Conservation (phyloP, 2,329 filamentous ascomycete genomes). For the Hypomyces perniciosus region DNA sequence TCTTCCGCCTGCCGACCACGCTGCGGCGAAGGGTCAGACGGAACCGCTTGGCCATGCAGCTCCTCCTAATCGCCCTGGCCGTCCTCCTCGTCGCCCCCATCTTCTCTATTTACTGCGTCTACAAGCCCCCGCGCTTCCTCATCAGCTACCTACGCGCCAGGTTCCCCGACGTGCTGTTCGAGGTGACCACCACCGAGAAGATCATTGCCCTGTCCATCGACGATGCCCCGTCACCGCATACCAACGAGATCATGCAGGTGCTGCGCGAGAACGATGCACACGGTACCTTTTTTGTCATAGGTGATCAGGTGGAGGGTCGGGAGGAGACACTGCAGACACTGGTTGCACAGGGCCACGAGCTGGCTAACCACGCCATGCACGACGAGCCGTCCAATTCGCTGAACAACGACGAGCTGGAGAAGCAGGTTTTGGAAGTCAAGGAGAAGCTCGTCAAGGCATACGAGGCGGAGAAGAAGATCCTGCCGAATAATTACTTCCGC, state of each 20-base stretch:
- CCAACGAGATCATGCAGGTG: slow-evolving; percentile 61
- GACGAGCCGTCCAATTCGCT: slow-evolving; percentile 70
- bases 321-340: slow-evolving; percentile 52
- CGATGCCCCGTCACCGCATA: slow-evolving; percentile 72
- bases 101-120: slow-evolving; percentile 60
- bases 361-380: slow-evolving; percentile 85
- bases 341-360: slow-evolving; percentile 59
- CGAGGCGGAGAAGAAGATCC: slow-evolving; percentile 33
- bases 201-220: slow-evolving; percentile 81
- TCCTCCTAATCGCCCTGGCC: slow-evolving; percentile 33
- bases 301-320: slow-evolving; percentile 59
- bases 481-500: slow-evolving; percentile 64
- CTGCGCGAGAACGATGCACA: slow-evolving; percentile 60
- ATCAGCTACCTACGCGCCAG: slow-evolving; percentile 64
- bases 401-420: slow-evolving; percentile 49
- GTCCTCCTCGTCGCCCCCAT: slow-evolving; percentile 32
- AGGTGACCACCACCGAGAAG: slow-evolving; percentile 52
- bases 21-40: slow-evolving; percentile 52
- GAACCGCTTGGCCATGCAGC: slow-evolving; percentile 51
- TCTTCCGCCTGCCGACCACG: slow-evolving; percentile 51
- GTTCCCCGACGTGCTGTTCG: slow-evolving; percentile 77
- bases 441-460: slow-evolving; percentile 53
- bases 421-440: slow-evolving; percentile 62
- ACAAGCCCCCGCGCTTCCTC: slow-evolving; percentile 70
- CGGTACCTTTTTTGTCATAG: slow-evolving; percentile 88